A percentile compares a stretch with the other conserved stretches of the same genome.
Conservation (phyloP, 495 filamentous ascomycete species). For the Talaromyces adpressus region DNA sequence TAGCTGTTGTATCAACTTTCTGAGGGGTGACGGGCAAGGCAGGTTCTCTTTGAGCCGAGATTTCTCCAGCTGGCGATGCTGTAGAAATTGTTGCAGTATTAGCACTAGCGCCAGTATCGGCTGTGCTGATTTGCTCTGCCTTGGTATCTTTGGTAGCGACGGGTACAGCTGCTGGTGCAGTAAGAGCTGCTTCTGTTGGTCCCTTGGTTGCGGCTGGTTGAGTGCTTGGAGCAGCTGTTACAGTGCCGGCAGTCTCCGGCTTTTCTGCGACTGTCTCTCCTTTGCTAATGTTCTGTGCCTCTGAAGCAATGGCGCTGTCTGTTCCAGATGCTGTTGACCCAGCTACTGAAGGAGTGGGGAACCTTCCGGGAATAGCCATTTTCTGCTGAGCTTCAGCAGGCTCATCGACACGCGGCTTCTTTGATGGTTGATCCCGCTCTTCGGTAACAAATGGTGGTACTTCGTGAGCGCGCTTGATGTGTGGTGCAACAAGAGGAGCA, state of each 20-base stretch:
- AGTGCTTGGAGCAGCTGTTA: neutral
- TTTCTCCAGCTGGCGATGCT: conserved; percentile 12
- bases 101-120: conserved; percentile 1
- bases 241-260: neutral
- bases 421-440: conserved; percentile 19
- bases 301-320: conserved; percentile 3
- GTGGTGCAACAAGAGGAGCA: conserved; percentile 11
- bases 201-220: neutral
- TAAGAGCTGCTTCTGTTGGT: neutral
- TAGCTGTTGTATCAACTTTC: neutral
- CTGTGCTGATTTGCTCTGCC: neutral
- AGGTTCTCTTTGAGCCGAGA: neutral
- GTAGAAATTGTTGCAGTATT: neutral
- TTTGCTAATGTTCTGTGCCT: neutral
- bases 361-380: conserved; percentile 1
- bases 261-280: neutral
- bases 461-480: conserved; percentile 22
- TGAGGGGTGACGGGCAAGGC: neutral
- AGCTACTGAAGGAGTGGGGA: conserved; percentile 1
- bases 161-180: conserved; percentile 3
- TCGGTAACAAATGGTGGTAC: conserved; percentile 13
- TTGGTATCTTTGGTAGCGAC: neutral
- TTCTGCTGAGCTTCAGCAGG: neutral
- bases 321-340: conserved; percentile 3
- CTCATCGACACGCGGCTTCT: conserved; percentile 21